These are phyloP conservation scores for Neofusicoccum sp. DNA, from an alignment of 2,329 filamentous ascomycete genomes.

Conservation along the genomic window DNA sequence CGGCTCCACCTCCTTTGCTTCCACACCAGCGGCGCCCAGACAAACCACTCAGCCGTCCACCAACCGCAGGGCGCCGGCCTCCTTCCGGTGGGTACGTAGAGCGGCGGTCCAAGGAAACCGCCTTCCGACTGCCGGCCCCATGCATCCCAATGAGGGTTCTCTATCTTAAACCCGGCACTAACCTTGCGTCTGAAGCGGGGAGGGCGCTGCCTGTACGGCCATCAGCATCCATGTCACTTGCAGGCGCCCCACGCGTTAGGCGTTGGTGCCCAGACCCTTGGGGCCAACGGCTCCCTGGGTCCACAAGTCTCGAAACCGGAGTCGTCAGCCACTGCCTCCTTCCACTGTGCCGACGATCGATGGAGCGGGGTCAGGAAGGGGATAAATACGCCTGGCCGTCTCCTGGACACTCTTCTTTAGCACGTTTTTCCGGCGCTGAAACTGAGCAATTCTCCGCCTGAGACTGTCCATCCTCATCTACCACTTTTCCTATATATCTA, in stretches of 20 bases:
- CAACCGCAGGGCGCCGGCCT: slow-evolving; percentile 5
- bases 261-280: slow-evolving; percentile 14
- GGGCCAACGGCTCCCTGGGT: slow-evolving; percentile 5
- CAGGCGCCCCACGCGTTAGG: slow-evolving; percentile 18
- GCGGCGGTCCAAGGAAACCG: neutral
- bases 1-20: slow-evolving; percentile 10
- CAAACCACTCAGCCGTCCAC: slow-evolving; percentile 6
- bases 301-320: slow-evolving; percentile 17
- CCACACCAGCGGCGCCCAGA: neutral
- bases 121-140: neutral
- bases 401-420: neutral
- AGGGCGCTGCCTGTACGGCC: neutral
- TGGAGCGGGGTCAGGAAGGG: slow-evolving; percentile 19
- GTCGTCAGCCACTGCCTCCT: slow-evolving; percentile 22
- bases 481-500: neutral
- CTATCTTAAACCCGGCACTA: slow-evolving; percentile 4
- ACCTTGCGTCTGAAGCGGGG: slow-evolving; percentile 15
- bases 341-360: slow-evolving; percentile 21
- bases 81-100: slow-evolving; percentile 7
- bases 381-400: slow-evolving; percentile 12
- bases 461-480: neutral
- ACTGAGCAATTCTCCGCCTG: slow-evolving; percentile 1
- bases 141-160: slow-evolving; percentile 1
- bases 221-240: slow-evolving; percentile 16
- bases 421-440: slow-evolving; percentile 1